Base-by-base conservation (phyloP, 1,139 yeast genomes). In the Taphrina communis region DNA sequence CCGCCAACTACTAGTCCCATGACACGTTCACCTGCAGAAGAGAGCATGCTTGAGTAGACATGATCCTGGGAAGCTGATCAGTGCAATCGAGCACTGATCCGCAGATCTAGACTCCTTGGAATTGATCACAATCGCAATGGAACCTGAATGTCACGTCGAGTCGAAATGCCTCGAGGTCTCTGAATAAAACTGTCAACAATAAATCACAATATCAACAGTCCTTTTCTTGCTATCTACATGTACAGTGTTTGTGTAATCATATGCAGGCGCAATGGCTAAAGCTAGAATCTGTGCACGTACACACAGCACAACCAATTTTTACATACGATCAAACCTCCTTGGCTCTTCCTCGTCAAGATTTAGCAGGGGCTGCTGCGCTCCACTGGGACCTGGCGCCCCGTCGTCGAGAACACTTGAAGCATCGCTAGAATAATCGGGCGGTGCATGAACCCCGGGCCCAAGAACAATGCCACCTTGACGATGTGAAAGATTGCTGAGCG, bases 271-370 rank as follows among this genome's bases (percentile, higher is more conserved):
- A 53, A 17, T 11, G 42, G 58, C 58, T 53, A 35, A 53, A n/a
- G 42, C 8, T 14, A n/a, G 11, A 36, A 36, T n/a, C 9, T 9
- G n/a, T 44, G 17, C 19, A 44, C 48, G 9, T 17, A 50, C 11
- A n/a, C 9, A 21, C 9, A 36, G 36, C 9, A 25, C 31, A 21
- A n/a, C 31, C 53, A 36, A 35, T 53, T 50, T 25, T 39, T 52
- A 62, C 66, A 62, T 62, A 12, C 66, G 66, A n/a, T 62, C 66
- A 35, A 38, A 62, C 31, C 66, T 53, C 14, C 36, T 17, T 7
- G 52, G 11, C 31, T 55, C 48, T 5, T 42, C 46, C n/a, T 42
- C 42, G 14, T 53, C 61, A 4, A 55, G 61, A 55, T 55, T 55
- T 25, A 44, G 48, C 25, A 44, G 48, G 11, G 55, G 36, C 7